Evolutionary conservation across 1,284 basidiomycete species (phyloP), one percentile per base, ranked within the genome.

Genomic region (Bjerkandera adusta): DNA sequence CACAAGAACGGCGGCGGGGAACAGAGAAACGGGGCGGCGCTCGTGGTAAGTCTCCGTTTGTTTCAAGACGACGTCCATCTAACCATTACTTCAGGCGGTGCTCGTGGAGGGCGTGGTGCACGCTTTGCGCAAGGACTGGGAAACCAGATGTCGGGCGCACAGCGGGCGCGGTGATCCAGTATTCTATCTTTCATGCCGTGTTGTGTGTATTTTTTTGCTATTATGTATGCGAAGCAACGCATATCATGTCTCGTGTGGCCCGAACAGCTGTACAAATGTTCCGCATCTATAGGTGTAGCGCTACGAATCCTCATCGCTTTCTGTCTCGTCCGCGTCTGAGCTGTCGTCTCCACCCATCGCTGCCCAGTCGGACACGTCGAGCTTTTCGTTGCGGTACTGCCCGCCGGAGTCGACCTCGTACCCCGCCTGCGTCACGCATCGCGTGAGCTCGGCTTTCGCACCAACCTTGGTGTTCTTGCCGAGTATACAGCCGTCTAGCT

Each of bases 401-500:
- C 91, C 84, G 54, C 81, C 87, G 10, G 77, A 72, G 34, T 75
- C 72, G 18, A 94, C 85, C 58, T 92, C 89, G 59, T 89, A 96
- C 1, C 92, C 90, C 4, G 88, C 83, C 52, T 95, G 94, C 2
- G 94, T 87, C 32, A 97, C 83, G 63, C 92, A 95, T 46, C 87
- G 82, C 47, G 79, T 77, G 50, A 98, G 70, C 55, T 87, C 83
- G 1, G 88, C 83, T 61, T 89, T 91, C 33, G 77, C 74, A 6
- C 93, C 92, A 12, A 98, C 75, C 50, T 79, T 83, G 0, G 89
- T 92, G 52, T 85, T 85, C 48, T 81, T 83, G 12, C 93, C 91
- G 2, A 98, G 69, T 40, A 98, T 88, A 53, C 85, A 91, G 34
- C 89, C 88, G 37, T 98, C 96, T 4, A 99, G 70, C 63, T 92